Percentiles rank a stretch among this genome's conserved stretches.
Evolutionary conservation across 1,284 basidiomycete genomes (phyloP).

Genomic region (Ceratobasidium sp.): DNA sequence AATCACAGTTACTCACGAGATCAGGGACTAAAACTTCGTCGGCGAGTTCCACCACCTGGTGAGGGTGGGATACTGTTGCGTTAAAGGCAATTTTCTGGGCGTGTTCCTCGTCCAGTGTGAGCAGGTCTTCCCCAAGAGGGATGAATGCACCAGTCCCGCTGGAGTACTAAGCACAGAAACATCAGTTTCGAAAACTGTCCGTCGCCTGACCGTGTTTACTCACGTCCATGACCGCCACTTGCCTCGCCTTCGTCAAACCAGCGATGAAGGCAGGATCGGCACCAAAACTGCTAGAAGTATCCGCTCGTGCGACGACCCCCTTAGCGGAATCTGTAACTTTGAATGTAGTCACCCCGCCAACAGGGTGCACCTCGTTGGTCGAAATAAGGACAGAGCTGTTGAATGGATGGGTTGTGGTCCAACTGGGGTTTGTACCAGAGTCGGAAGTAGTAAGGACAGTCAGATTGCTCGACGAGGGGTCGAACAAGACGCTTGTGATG

Average conservation of each 20-base stretch:
- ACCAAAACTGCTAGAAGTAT: constrained; percentile 32
- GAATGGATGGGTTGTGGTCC: constrained; percentile 72
- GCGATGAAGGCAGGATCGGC: constrained; percentile 28
- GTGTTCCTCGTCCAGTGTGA: constrained; percentile 11
- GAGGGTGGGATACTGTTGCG: constrained; percentile 41
- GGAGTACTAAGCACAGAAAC: constrained; percentile 8
- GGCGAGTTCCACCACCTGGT: constrained; percentile 33
- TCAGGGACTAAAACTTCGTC: constrained; percentile 40
- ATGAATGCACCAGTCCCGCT: constrained; percentile 39
- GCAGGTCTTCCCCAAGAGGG: constrained; percentile 20
- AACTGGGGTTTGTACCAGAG: constrained; percentile 76
- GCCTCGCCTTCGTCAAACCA: constrained; percentile 6
- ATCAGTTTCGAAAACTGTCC: no score
- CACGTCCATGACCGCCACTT: constrained; percentile 40
- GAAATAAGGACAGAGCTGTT: constrained; percentile 68
- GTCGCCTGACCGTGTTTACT: not conserved
- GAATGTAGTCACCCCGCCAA: constrained; percentile 52
- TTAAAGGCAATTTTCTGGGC: constrained; percentile 25
- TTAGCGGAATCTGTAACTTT: constrained; percentile 40
- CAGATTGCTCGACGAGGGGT: constrained; percentile 59
- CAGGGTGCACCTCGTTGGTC: constrained; percentile 65
- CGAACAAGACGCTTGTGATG: constrained; percentile 65
- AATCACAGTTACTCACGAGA: constrained; percentile 18
- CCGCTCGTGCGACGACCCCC: not conserved
- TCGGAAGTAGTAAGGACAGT: constrained; percentile 62